phyloP scores from a whole-genome alignment of 2,329 filamentous ascomycete species.

The Alternaria sp. region DNA sequence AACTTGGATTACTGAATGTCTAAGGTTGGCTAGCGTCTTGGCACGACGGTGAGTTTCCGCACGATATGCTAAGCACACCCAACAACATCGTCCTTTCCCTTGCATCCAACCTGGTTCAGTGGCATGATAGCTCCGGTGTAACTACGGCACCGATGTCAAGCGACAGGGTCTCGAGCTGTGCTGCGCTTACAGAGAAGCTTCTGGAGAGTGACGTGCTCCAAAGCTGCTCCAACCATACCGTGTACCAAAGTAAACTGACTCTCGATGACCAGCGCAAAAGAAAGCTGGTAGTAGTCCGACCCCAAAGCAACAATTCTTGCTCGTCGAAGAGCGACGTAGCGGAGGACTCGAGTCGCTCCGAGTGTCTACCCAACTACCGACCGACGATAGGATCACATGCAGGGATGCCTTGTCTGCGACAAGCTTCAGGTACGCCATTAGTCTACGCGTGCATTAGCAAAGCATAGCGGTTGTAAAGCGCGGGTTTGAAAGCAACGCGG shows the following conservation, averaged over 20 bases:
- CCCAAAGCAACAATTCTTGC: too few species aligned
- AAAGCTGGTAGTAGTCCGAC: too few species aligned
- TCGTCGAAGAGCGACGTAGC: background rate
- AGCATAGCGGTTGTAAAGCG: background rate
- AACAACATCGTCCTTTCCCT: slow-evolving; percentile 1
- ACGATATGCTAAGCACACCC: slow-evolving; percentile 12
- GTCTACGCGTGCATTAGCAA: slow-evolving; percentile 4
- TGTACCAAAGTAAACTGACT: too few species aligned
- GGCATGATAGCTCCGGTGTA: background rate
- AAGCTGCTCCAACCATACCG: too few species aligned
- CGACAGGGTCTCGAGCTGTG: background rate
- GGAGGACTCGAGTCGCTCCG: background rate
- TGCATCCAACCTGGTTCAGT: background rate
- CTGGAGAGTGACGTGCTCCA: background rate
- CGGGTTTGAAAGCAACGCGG: slow-evolving; percentile 7
- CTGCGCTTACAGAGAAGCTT: slow-evolving; percentile 1
- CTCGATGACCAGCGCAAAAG: too few species aligned
- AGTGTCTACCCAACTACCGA: background rate
- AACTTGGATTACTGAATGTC: background rate
- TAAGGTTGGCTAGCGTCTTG: background rate
- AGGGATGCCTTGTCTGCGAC: background rate
- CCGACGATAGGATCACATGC: background rate
- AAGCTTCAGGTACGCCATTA: background rate
- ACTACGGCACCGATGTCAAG: background rate
- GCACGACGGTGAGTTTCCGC: slow-evolving; percentile 12